Evolutionary conservation across 2,329 filamentous ascomycete genomes (phyloP), one percentile per base, ranked within the genome.

Genomic region (Sporothrix luriei): DNA sequence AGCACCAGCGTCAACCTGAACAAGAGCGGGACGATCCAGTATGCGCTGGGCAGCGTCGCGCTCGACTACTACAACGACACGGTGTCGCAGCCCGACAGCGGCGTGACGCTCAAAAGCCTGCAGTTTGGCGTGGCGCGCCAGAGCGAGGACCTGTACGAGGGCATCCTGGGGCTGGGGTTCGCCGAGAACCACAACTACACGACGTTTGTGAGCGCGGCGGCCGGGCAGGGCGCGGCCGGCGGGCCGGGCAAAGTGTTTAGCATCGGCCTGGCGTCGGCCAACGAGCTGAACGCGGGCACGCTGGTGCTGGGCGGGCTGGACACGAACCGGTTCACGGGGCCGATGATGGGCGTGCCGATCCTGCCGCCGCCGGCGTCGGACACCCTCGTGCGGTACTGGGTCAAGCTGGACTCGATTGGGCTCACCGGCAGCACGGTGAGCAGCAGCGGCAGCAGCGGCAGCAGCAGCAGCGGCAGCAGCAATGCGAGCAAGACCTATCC

Each of bases 261-360:
- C 62, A 46, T 76, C 9, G 73, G 73, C 16, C 73, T 76, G 19
- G 72, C 74, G n/a, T 72, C 70, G 46, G 52, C 65, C 13, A 19
- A 24, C 46, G 24, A 61, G 40, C 66, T 70, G 62, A 71, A 72
- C 55, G 72, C 72, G 29, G 74, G 75, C 65, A 66, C 70, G 16
- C 24, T 76, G 38, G 69, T 80, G 14, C 80, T 82, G 68, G 80
- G 80, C 48, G 80, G 79, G 38, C 75, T 81, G 52, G 80, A 82
- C 75, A 79, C 78, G 9, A 75, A 73, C 21, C 78, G 80, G 73
- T 87, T 82, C 74, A 77, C 82, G 10, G 85, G 85, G 26, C 73
- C 74, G 9, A 77, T 87, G 9, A 78, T 79, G 68, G 78, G 78
- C 29, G 77, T 82, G 1, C 80, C 81, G 51, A 82, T 84, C 21